Conservation (phyloP, 2,329 filamentous ascomycete genomes). For the Cladosporium sp. region DNA sequence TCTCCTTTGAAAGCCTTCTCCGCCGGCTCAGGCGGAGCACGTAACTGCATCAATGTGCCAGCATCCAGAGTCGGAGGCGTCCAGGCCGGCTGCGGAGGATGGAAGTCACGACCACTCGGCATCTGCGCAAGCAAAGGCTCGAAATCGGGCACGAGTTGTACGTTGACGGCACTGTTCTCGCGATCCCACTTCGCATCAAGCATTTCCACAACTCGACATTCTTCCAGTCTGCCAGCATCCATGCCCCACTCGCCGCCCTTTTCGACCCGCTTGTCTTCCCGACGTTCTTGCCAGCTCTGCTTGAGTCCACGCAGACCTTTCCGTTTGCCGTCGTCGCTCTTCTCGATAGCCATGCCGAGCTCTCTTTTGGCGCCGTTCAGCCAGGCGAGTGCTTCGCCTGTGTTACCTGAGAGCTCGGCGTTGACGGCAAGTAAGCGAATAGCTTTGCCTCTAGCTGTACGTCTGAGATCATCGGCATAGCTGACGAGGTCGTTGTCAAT, state of each 20-base stretch:
- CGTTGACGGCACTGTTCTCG: constrained; percentile 89
- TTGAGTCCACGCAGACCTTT: constrained; percentile 62
- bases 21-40: constrained; percentile 51
- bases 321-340: constrained; percentile 43
- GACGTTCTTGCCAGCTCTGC: constrained; percentile 70
- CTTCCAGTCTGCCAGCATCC: constrained; percentile 81
- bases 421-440: constrained; percentile 90
- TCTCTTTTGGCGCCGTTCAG: constrained; percentile 71
- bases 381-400: constrained; percentile 84
- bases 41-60: constrained; percentile 57
- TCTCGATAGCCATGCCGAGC: constrained; percentile 57
- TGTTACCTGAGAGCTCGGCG: constrained; percentile 75
- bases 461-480: constrained; percentile 72
- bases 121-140: constrained; percentile 71
- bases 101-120: constrained; percentile 84
- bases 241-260: constrained; percentile 69
- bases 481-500: constrained; percentile 63
- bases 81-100: constrained; percentile 66
- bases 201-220: constrained; percentile 80
- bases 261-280: constrained; percentile 75
- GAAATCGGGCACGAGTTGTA: constrained; percentile 69
- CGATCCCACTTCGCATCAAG: constrained; percentile 85
- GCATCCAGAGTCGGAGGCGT: constrained; percentile 61
- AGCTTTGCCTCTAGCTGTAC: constrained; percentile 75
- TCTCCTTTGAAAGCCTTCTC: constrained; percentile 40